Evolutionary conservation across 2,329 filamentous ascomycete genomes (phyloP).

Genomic region (Aspergillus fructus): DNA sequence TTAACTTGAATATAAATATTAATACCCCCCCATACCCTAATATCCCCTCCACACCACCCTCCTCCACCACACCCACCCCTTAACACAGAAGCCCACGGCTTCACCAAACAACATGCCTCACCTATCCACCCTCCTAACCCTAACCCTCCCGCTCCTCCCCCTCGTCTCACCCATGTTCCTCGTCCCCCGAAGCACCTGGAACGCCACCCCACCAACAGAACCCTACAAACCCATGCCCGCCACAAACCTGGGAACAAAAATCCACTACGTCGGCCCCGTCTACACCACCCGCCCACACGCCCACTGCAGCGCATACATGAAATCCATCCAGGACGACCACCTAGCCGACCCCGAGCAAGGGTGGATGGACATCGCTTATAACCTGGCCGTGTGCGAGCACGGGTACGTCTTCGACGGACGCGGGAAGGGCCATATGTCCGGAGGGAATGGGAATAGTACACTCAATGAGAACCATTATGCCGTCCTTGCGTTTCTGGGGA

Average conservation of each 20-base stretch:
- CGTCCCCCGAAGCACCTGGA: conserved; percentile 8
- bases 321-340: conserved; percentile 3
- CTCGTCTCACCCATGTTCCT: conserved; percentile 2
- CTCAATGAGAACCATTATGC: conserved; percentile 13
- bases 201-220: conserved; percentile 2
- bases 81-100: too few relatives aligned
- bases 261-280: conserved; percentile 8
- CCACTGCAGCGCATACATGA: conserved; percentile 4
- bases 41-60: too few relatives aligned
- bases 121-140: too few relatives aligned
- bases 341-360: neutral
- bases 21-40: too few relatives aligned
- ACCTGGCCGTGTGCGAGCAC: conserved; percentile 7
- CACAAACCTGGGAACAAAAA: conserved; percentile 2
- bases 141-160: neutral
- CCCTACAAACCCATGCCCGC: conserved; percentile 6
- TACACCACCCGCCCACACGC: conserved; percentile 1
- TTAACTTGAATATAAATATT: too few relatives aligned
- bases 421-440: conserved; percentile 6
- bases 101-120: too few relatives aligned
- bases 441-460: conserved; percentile 5
- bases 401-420: conserved; percentile 11
- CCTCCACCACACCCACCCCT: too few relatives aligned
- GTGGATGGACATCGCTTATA: conserved; percentile 13
- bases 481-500: conserved; percentile 10